Evolutionary conservation across 2,329 filamentous ascomycete genomes (phyloP).

Genomic region (Fusarium staphyleae): DNA sequence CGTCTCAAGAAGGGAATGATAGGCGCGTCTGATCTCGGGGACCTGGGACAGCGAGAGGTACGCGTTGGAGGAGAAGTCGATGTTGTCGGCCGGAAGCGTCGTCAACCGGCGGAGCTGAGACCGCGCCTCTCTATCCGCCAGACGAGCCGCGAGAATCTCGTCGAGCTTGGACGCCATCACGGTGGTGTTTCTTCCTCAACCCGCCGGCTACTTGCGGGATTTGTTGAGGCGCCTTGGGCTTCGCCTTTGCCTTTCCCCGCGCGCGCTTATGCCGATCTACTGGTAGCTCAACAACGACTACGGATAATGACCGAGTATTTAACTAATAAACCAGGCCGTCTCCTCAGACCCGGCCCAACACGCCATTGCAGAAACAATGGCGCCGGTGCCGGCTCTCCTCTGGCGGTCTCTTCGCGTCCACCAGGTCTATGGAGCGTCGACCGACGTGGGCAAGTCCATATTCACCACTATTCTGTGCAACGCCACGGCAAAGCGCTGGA

Average conservation of each 20-base stretch:
- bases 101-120: conserved; percentile 55
- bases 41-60: conserved; percentile 77
- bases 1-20: conserved; percentile 54
- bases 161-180: conserved; percentile 40
- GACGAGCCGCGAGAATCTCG: conserved; percentile 36
- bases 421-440: conserved; percentile 85
- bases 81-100: conserved; percentile 69
- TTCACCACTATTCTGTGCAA: conserved; percentile 76
- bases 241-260: conserved; percentile 12
- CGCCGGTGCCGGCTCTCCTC: conserved; percentile 65
- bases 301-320: conserved; percentile 15
- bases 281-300: not conserved
- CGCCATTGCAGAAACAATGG: conserved; percentile 39
- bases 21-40: conserved; percentile 65
- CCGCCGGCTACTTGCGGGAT: conserved; percentile 2
- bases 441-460: conserved; percentile 85
- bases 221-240: conserved; percentile 24
- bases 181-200: not conserved
- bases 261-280: not conserved
- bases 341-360: not conserved
- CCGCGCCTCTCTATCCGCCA: conserved; percentile 43
- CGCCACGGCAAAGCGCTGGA: conserved; percentile 57
- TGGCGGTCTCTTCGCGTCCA: conserved; percentile 73
- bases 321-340: conserved; percentile 12
- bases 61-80: conserved; percentile 80